Base-by-base conservation (phyloP, 805 yeast species). In the Nakazawaea pomicola region DNA sequence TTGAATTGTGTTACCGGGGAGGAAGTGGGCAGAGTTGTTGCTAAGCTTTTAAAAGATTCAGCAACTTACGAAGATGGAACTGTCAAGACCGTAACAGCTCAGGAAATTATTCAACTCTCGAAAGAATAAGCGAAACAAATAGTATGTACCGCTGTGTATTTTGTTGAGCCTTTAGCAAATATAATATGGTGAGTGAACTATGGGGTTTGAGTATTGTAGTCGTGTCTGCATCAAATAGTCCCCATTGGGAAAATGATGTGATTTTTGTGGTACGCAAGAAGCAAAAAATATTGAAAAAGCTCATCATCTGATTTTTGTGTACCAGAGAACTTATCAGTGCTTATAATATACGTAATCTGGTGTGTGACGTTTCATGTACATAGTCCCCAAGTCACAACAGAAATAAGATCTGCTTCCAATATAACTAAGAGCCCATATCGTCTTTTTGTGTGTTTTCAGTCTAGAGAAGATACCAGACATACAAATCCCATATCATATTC, bases 21-120 rank as follows among this genome's bases (percentile, higher is more conserved):
- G 23, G 91, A 85, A 34, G 78, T 86, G 29, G 90, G 80, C 4
- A 58, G 64, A 34, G 79, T 73, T 29, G 84, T 77, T 12, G 62
- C 74, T 20, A 54, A 64, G 39, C 7, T 37, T 23, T 29, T 42
- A 6, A 15, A 42, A 14, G 41, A 36, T 2, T 27, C 41, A 3
- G 31, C 16, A 9, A 17, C 10, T 28, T 42, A 28, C 14, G 18
- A 25, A 21, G 45, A 42, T 29, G 45, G 45, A 7, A 28, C 45
- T 3, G 45, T 42, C 6, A 38, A 29, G 24, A 21, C 18, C 7
- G 9, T 31, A 7, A 12, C 16, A 8, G 32, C 41, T 16, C 17
- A 33, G 6, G 45, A 41, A 9, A 20, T 41, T 20, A 20, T 24
- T 17, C n/a, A n/a, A n/a, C n/a, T n/a, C n/a, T n/a, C n/a, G 28